phyloP scores from a whole-genome alignment of 1,284 basidiomycete species.

The Peniophora sp. region DNA sequence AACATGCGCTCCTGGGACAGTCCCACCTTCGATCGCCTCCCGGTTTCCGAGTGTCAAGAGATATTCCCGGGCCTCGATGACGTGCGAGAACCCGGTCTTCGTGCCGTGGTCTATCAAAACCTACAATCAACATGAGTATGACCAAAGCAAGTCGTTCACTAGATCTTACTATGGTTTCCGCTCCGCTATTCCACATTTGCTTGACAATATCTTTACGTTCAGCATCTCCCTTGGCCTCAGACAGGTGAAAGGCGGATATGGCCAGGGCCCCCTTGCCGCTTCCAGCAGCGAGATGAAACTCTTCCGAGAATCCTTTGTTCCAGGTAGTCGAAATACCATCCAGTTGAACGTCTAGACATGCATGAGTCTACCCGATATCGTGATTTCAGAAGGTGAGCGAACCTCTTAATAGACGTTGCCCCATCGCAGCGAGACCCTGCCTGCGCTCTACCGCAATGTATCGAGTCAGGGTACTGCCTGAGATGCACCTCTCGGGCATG shows the following conservation, averaged over 20 bases:
- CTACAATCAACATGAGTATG: constrained; percentile 29
- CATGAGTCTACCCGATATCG: constrained; percentile 3
- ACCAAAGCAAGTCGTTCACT: constrained; percentile 11
- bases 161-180: constrained; percentile 61
- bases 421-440: constrained; percentile 57
- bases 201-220: constrained; percentile 65
- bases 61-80: constrained; percentile 79
- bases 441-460: constrained; percentile 70
- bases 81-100: constrained; percentile 68
- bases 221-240: constrained; percentile 55
- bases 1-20: constrained; percentile 61
- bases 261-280: constrained; percentile 55
- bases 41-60: constrained; percentile 63
- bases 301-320: constrained; percentile 48
- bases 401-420: constrained; percentile 55
- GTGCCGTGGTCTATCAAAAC: constrained; percentile 85
- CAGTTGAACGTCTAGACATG: constrained; percentile 35
- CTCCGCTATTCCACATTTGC: constrained; percentile 87
- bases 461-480: constrained; percentile 42
- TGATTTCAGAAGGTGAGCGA: constrained; percentile 11
- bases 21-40: constrained; percentile 37
- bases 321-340: constrained; percentile 39
- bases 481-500: constrained; percentile 29
- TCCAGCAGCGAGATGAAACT: constrained; percentile 28
- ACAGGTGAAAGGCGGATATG: constrained; percentile 81